These are phyloP conservation scores for Tricholomella constricta DNA, from an alignment of 768 basidiomycete genomes.

Conservation along the genomic window DNA sequence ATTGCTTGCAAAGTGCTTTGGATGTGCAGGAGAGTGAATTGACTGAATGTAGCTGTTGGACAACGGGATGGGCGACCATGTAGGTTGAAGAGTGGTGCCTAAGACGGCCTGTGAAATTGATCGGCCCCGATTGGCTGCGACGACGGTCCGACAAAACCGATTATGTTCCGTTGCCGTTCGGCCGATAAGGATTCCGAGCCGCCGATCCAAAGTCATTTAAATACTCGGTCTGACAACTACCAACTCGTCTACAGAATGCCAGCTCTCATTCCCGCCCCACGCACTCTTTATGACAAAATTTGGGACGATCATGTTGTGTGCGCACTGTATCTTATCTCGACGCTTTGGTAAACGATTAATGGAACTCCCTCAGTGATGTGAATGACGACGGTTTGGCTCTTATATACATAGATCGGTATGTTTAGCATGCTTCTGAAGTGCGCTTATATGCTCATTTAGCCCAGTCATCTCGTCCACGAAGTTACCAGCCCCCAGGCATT, in stretches of 20 bases:
- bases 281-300: constrained; percentile 97
- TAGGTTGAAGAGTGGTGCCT: no score
- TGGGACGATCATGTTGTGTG: constrained; percentile 97
- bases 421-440: neutral
- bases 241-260: constrained; percentile 33
- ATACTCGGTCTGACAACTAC: neutral
- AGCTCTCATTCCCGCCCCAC: constrained; percentile 51
- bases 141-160: constrained; percentile 11
- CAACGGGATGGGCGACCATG: no score
- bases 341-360: neutral
- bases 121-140: constrained; percentile 15
- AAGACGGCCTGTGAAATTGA: constrained; percentile 8
- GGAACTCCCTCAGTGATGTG: constrained; percentile 49
- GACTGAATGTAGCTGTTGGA: no score
- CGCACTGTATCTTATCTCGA: constrained; percentile 26
- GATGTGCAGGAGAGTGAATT: no score
- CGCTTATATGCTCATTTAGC: neutral
- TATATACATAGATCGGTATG: constrained; percentile 81
- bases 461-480: constrained; percentile 76
- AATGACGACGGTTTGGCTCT: constrained; percentile 79
- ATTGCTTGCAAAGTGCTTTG: no score
- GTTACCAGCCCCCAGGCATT: constrained; percentile 95
- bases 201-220: constrained; percentile 10
- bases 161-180: constrained; percentile 5
- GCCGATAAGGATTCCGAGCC: constrained; percentile 12